These are phyloP conservation scores for Xylaria polymorpha DNA, from an alignment of 2,329 filamentous ascomycete genomes.

Conservation along the genomic window DNA sequence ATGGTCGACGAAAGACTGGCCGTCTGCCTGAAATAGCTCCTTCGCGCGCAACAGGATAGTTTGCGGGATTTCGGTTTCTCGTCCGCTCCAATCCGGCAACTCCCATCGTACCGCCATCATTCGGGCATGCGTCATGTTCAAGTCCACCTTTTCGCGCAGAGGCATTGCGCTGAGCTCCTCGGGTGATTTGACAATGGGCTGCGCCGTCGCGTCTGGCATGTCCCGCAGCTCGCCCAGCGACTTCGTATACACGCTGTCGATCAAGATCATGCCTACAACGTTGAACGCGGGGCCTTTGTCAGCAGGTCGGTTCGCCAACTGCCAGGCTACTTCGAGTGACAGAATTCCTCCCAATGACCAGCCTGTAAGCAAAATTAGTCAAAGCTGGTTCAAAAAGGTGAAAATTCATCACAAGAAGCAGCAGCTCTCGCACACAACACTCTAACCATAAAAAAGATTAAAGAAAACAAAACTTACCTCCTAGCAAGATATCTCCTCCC, in stretches of 20 bases:
- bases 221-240: constrained; percentile 35
- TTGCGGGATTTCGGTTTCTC: constrained; percentile 51
- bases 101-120: constrained; percentile 48
- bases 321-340: constrained; percentile 62
- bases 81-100: constrained; percentile 42
- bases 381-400: not conserved
- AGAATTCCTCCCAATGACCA: constrained; percentile 67
- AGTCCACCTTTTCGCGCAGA: constrained; percentile 47
- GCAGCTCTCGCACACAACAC: not conserved
- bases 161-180: constrained; percentile 48
- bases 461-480: constrained; percentile 49
- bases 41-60: constrained; percentile 60
- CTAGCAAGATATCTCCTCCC: constrained; percentile 59
- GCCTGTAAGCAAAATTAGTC: constrained; percentile 44
- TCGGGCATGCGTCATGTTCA: constrained; percentile 51
- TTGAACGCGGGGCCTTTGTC: constrained; percentile 46
- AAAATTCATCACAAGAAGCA: not conserved
- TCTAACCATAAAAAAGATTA: not conserved
- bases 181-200: constrained; percentile 45
- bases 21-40: constrained; percentile 49
- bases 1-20: constrained; percentile 56
- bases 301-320: constrained; percentile 53
- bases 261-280: constrained; percentile 63
- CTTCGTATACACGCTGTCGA: constrained; percentile 61
- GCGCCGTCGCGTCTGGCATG: constrained; percentile 39